Evolutionary conservation across 2,329 filamentous ascomycete species (phyloP).

Genomic region (Thielaviopsis musarum): DNA sequence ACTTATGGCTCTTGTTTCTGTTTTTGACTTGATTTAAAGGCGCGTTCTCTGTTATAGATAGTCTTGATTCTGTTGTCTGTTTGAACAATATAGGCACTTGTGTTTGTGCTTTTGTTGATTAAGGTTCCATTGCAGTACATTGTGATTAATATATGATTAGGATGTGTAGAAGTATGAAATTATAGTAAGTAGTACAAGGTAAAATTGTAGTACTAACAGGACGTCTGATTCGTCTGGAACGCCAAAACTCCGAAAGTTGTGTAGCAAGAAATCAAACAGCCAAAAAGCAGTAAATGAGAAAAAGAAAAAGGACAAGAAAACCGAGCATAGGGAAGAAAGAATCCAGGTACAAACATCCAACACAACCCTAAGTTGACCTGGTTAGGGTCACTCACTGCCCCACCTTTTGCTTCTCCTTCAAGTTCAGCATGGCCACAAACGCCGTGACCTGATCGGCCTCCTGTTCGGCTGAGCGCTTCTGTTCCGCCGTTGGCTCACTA

Average conservation of each 20-base stretch:
- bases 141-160: too few species aligned
- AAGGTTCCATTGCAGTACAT: neutral
- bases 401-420: constrained; percentile 8
- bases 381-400: neutral
- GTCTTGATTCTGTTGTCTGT: neutral
- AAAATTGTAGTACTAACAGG: neutral
- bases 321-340: too few species aligned
- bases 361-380: neutral
- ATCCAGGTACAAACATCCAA: neutral
- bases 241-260: neutral
- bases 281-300: neutral
- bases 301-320: neutral
- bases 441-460: constrained; percentile 27
- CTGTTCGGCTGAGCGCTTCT: constrained; percentile 1
- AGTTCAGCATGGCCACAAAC: constrained; percentile 8
- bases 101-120: neutral
- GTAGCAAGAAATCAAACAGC: neutral
- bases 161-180: neutral
- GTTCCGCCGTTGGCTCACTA: constrained; percentile 11
- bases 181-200: neutral
- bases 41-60: neutral
- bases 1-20: neutral
- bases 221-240: neutral
- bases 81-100: neutral
- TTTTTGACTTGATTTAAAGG: neutral